Conservation (phyloP, 371 early-diverging fungal species). For the Rhizomucor miehei region DNA sequence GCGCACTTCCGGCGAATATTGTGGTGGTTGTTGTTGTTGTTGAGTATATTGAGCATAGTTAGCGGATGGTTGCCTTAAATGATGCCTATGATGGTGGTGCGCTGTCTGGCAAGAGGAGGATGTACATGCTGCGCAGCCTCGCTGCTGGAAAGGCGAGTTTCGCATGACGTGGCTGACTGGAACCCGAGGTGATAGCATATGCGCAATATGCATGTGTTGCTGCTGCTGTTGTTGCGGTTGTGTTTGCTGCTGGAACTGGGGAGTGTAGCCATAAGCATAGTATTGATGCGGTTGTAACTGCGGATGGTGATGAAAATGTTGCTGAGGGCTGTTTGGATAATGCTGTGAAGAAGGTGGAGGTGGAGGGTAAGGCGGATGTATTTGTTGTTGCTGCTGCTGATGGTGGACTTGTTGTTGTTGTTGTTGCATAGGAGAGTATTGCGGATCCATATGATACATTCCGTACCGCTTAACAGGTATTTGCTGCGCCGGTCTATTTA, state of each 20-base stretch:
- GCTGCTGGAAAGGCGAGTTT: neutral
- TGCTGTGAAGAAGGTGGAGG: slow-evolving; percentile 2
- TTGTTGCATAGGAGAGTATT: slow-evolving; percentile 8
- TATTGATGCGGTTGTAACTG: neutral
- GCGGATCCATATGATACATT: neutral
- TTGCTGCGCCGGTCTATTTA: too few relatives aligned
- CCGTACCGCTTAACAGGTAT: neutral
- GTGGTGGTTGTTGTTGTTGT: too few relatives aligned
- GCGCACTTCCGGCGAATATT: too few relatives aligned
- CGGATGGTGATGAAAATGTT: neutral
- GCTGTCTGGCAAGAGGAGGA: neutral
- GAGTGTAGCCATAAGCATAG: neutral
- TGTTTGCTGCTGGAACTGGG: neutral
- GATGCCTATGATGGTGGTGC: neutral
- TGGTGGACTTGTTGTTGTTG: neutral
- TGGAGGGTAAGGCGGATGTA: slow-evolving; percentile 2
- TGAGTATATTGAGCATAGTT: too few relatives aligned
- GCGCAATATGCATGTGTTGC: slow-evolving; percentile 11
- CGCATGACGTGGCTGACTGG: slow-evolving; percentile 2
- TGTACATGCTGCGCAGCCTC: neutral
- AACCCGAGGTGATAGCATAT: slow-evolving; percentile 18
- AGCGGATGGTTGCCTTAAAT: neutral
- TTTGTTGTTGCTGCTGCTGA: neutral
- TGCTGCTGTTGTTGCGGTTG: slow-evolving; percentile 6
- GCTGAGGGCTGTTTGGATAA: neutral